Evolutionary conservation across 768 basidiomycete genomes (phyloP), one percentile per base, ranked within the genome.

Genomic region (Infundibulicybe gibba): DNA sequence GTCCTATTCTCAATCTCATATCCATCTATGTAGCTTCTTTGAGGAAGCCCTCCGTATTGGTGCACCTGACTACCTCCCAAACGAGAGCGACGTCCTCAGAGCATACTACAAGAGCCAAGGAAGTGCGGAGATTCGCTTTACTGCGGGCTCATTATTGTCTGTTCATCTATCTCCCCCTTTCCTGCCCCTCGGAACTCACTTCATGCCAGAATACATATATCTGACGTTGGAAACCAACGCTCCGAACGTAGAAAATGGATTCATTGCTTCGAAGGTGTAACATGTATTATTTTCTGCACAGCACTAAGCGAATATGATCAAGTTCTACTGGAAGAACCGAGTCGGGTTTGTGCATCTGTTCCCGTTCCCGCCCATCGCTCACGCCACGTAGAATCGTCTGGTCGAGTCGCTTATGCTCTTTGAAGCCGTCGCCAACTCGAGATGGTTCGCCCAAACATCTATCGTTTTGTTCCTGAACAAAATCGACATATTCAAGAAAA

Each of bases 261-360:
- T 2, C 84, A 86, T 61, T 69, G 64, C 37, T 68, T 69, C 41
- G 68, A 69, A 48, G 55, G 54, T n/a, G 82, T 85, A 21, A 85
- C 83, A 6, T 74, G 71, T 32, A 83, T 88, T 61, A 82, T 88
- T 39, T 87, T 87, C 64, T 85, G 81, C 59, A 80, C 81, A 21
- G 80, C 83, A 10, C 61, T 88, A 50, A 80, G 78, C 63, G 85
- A 87, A 63, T 90, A 90, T 57, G 85, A 90, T 60, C 84, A 85
- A 64, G 81, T 81, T 16, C 61, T 85, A 41, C 65, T 83, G 47
- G 86, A 87, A 61, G 84, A 72, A 70, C 82, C 73, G 70, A 78
- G 68, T 53, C 81, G 82, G 71, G 81, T 80, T 43, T 17, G 75
- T 65, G 32, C 12, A n/a, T n/a, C n/a, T n/a, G n/a, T n/a, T n/a